A percentile compares a stretch with the other conserved stretches of the same genome.
These are phyloP conservation scores for Cucurbita pepo DNA, from an alignment of 306 rosid genomes.

Conservation along the genomic window DNA sequence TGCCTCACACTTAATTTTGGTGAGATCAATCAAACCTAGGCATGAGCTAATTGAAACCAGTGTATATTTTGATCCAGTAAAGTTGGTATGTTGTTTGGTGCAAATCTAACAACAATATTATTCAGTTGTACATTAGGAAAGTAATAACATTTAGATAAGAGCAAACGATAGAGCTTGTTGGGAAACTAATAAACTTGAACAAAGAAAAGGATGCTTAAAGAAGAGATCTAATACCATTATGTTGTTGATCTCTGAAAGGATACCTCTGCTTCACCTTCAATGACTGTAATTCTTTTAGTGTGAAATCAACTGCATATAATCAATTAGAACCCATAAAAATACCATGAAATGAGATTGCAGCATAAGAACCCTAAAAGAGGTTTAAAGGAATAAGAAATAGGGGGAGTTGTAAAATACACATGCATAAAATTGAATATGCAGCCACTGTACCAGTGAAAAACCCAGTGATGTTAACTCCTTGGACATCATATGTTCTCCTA, in stretches of 20 bases:
- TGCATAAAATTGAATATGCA: neutral
- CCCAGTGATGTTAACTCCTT: slow-evolving; percentile 53
- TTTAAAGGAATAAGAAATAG: neutral
- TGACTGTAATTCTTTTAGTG: slow-evolving; percentile 48
- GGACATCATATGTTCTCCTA: slow-evolving; percentile 68
- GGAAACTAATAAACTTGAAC: neutral
- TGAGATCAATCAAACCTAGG: neutral
- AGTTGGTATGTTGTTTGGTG: neutral
- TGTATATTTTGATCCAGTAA: neutral
- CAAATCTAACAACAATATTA: neutral
- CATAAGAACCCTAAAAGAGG: neutral
- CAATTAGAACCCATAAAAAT: neutral
- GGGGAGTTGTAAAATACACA: neutral
- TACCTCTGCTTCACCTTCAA: slow-evolving; percentile 68
- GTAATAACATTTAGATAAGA: neutral
- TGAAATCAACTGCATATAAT: slow-evolving; percentile 67
- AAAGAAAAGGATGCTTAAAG: neutral
- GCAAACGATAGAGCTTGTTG: neutral
- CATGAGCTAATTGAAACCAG: neutral
- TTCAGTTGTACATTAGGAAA: neutral
- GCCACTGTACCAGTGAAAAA: slow-evolving; percentile 45
- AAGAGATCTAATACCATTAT: slow-evolving; percentile 45
- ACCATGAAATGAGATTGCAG: neutral
- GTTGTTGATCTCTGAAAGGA: slow-evolving; percentile 61
- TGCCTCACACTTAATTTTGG: neutral